A percentile compares a stretch with the other conserved stretches of the same genome.
phyloP scores from a whole-genome alignment of 768 basidiomycete species.

The Suillus weaverae region DNA sequence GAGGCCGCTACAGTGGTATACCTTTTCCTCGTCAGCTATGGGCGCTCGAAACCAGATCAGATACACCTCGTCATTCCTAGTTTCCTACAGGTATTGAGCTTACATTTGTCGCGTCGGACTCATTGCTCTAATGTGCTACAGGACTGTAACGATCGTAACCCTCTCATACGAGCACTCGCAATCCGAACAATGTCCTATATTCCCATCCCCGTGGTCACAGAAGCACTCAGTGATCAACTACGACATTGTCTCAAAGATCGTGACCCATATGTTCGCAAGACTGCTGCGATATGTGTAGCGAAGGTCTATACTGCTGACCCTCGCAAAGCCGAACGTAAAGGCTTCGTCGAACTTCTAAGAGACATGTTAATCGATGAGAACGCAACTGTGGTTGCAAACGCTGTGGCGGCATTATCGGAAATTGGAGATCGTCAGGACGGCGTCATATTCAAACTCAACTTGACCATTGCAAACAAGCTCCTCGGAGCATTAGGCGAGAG shows the following conservation, averaged over 20 bases:
- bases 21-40: constrained; percentile 96
- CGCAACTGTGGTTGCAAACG: constrained; percentile 96
- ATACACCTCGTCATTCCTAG: constrained; percentile 89
- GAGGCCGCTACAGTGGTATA: constrained; percentile 76
- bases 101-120: background rate
- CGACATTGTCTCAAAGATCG: constrained; percentile 90
- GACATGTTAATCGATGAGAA: constrained; percentile 93
- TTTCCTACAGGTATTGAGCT: constrained; percentile 69
- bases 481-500: constrained; percentile 91
- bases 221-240: constrained; percentile 84
- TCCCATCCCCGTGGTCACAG: constrained; percentile 84
- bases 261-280: constrained; percentile 98
- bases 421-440: constrained; percentile 95
- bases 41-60: constrained; percentile 89
- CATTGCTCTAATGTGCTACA: constrained; percentile 34
- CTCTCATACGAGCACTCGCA: constrained; percentile 93
- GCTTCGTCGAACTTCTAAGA: constrained; percentile 87
- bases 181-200: constrained; percentile 99
- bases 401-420: constrained; percentile 95
- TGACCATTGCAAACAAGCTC: constrained; percentile 84
- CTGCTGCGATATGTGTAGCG: constrained; percentile 95
- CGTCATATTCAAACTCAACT: constrained; percentile 88
- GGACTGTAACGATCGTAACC: constrained; percentile 97
- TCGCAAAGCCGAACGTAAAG: constrained; percentile 81
- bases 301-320: constrained; percentile 92